These are phyloP conservation scores for Naganishia liquefaciens DNA, from an alignment of 1,284 basidiomycete genomes.

Conservation along the genomic window DNA sequence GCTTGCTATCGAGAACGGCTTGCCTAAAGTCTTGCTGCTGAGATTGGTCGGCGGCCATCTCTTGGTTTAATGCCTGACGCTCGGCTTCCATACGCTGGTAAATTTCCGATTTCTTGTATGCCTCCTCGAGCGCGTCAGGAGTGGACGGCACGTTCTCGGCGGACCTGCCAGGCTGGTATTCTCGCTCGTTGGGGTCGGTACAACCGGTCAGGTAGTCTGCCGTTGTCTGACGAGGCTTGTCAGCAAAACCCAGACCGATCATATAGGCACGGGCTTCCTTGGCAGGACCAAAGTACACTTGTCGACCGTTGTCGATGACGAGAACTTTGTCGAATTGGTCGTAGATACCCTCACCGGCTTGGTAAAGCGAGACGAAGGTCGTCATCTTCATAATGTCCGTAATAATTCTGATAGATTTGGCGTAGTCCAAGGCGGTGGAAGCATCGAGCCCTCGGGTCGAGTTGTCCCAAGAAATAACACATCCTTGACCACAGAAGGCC, in stretches of 20 bases:
- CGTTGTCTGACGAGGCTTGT: constrained; percentile 56
- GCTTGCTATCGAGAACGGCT: constrained; percentile 77
- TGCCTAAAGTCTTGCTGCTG: constrained; percentile 73
- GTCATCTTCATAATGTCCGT: constrained; percentile 58
- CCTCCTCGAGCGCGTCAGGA: constrained; percentile 69
- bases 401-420: constrained; percentile 60
- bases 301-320: constrained; percentile 57
- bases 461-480: constrained; percentile 59
- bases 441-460: constrained; percentile 63
- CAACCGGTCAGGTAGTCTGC: constrained; percentile 71
- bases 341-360: constrained; percentile 66
- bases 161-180: constrained; percentile 52
- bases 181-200: constrained; percentile 77
- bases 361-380: constrained; percentile 60
- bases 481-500: constrained; percentile 57
- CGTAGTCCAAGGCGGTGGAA: constrained; percentile 62
- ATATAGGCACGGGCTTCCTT: constrained; percentile 59
- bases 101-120: constrained; percentile 64
- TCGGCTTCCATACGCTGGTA: constrained; percentile 59
- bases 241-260: constrained; percentile 57
- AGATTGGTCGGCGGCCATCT: constrained; percentile 63
- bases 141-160: constrained; percentile 68
- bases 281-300: constrained; percentile 61
- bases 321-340: constrained; percentile 71
- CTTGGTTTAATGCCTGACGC: constrained; percentile 65